These are phyloP conservation scores for Heracleum sosnowskyi DNA, from an alignment of 129 eudicot genomes.

Conservation along the genomic window DNA sequence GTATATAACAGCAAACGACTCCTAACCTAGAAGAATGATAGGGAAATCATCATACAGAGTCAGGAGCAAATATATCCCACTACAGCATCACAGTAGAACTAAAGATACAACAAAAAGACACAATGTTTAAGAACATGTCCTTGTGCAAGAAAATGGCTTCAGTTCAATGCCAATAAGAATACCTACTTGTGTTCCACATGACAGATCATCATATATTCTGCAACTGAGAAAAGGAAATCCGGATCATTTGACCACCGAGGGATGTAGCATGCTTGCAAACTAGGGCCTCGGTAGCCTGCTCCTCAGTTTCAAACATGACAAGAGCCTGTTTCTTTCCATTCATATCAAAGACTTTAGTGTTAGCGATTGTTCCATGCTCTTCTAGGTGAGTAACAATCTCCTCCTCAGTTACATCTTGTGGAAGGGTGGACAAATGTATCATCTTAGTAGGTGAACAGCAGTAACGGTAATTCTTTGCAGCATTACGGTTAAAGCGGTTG, in stretches of 20 bases:
- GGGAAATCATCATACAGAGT: not conserved
- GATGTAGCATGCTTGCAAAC: constrained; percentile 91
- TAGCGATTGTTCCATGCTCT: constrained; percentile 71
- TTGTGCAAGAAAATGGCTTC: not conserved
- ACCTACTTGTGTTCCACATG: not conserved
- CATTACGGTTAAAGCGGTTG: constrained; percentile 88
- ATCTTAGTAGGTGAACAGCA: constrained; percentile 97
- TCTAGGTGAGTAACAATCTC: constrained; percentile 69
- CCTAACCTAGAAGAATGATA: not conserved
- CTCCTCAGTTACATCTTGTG: constrained; percentile 80
- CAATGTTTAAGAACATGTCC: not conserved
- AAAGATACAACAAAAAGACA: constrained; percentile 1
- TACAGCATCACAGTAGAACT: not conserved
- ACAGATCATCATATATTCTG: constrained; percentile 45
- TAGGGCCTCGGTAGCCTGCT: constrained; percentile 88
- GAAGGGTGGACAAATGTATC: constrained; percentile 92
- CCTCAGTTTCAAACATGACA: constrained; percentile 64
- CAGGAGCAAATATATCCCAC: not conserved
- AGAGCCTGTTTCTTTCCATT: constrained; percentile 95
- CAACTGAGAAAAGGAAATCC: constrained; percentile 89
- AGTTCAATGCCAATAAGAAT: not conserved
- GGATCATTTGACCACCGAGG: constrained; percentile 61
- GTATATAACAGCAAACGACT: not conserved
- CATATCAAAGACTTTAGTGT: constrained; percentile 71
- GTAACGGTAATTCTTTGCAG: constrained; percentile 89